Evolutionary conservation across 257 asterid genomes (phyloP).

Genomic region (Scutellaria galericulata): DNA sequence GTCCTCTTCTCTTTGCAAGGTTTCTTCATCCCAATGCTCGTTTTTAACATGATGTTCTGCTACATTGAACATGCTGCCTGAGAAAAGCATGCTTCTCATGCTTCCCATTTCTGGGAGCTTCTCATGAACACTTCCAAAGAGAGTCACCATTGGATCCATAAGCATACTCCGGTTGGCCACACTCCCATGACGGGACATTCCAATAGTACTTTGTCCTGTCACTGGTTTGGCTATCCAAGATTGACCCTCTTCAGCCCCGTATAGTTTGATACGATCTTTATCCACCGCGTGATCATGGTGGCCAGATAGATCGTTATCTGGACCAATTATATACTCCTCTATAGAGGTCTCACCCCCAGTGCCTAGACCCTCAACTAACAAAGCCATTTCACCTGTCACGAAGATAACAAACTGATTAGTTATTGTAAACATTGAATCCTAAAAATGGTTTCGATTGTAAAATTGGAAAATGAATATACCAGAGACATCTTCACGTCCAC

Average conservation of each 20-base stretch:
- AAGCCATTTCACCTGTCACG: conserved; percentile 90
- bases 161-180: conserved; percentile 56
- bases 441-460: not conserved
- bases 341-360: conserved; percentile 87
- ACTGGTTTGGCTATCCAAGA: conserved; percentile 95
- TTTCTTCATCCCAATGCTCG: conserved; percentile 85
- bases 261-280: conserved; percentile 68
- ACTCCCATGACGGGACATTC: conserved; percentile 85
- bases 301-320: conserved; percentile 65
- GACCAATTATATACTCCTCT: conserved; percentile 83
- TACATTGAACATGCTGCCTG: conserved; percentile 84
- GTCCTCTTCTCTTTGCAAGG: conserved; percentile 51
- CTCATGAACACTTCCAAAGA: conserved; percentile 92
- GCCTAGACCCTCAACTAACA: conserved; percentile 79
- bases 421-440: not conserved
- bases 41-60: conserved; percentile 53
- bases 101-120: conserved; percentile 73
- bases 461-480: conserved; percentile 41
- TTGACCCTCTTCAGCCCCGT: conserved; percentile 95
- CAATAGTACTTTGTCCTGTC: conserved; percentile 72
- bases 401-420: conserved; percentile 17
- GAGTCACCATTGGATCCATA: conserved; percentile 88
- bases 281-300: conserved; percentile 61
- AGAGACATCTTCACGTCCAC: conserved; percentile 88
- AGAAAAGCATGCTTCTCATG: conserved; percentile 53